These are phyloP conservation scores for Stephania cephalantha DNA, from an alignment of 164 flowering plant genomes.

Conservation along the genomic window DNA sequence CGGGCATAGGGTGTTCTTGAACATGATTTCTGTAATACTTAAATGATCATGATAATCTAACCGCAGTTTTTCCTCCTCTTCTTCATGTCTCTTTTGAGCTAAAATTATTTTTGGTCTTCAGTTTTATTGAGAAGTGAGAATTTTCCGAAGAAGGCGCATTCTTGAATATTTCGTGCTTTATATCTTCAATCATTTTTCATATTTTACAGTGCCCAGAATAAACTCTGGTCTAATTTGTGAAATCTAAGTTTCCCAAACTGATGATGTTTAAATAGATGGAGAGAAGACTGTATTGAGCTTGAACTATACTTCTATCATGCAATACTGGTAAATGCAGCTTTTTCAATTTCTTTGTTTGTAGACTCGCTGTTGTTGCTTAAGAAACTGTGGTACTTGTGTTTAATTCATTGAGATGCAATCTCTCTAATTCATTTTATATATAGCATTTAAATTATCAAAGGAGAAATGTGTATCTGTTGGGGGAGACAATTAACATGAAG, in stretches of 20 bases:
- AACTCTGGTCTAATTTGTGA: neutral
- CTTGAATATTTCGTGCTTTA: neutral
- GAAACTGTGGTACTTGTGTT: too few relatives aligned
- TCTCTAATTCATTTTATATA: neutral
- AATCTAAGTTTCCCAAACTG: neutral
- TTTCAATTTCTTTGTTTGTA: too few relatives aligned
- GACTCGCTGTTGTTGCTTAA: too few relatives aligned
- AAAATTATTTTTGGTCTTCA: neutral
- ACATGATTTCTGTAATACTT: slow-evolving; percentile 18
- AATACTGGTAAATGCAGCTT: neutral
- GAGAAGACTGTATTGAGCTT: neutral
- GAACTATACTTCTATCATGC: neutral
- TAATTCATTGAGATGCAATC: neutral
- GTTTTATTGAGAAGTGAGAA: neutral
- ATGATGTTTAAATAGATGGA: neutral
- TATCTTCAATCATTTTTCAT: neutral
- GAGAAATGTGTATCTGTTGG: slow-evolving; percentile 29
- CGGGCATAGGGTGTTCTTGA: slow-evolving; percentile 2
- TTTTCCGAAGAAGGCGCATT: neutral
- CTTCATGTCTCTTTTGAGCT: neutral
- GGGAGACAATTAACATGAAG: slow-evolving; percentile 53
- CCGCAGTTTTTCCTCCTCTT: slow-evolving; percentile 8
- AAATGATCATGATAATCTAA: slow-evolving; percentile 13
- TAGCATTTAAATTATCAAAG: neutral
- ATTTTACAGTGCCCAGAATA: neutral